Evolutionary conservation across 2,329 filamentous ascomycete genomes (phyloP).

Genomic region (Colletotrichum euphorbiae): DNA sequence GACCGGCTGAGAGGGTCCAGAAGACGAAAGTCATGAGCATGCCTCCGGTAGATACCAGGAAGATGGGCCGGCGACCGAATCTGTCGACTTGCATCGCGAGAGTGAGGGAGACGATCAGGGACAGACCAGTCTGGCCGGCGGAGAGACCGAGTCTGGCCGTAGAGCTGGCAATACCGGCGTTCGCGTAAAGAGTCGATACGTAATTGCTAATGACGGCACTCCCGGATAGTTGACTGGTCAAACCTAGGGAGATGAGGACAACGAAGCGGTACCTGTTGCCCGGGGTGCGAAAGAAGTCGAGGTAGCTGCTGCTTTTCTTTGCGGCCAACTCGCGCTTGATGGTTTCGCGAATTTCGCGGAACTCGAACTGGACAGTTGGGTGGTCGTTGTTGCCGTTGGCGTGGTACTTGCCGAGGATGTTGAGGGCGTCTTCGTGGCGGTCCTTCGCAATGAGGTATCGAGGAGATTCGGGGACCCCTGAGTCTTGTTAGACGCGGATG

Average conservation of each 20-base stretch:
- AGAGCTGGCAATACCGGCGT: slow-evolving; percentile 62
- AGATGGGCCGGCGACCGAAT: slow-evolving; percentile 67
- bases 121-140: slow-evolving; percentile 63
- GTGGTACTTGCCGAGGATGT: slow-evolving; percentile 50
- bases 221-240: slow-evolving; percentile 71
- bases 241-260: slow-evolving; percentile 64
- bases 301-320: slow-evolving; percentile 60
- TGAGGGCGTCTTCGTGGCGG: slow-evolving; percentile 49
- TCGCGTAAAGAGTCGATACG: slow-evolving; percentile 61
- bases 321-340: slow-evolving; percentile 63
- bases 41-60: slow-evolving; percentile 58
- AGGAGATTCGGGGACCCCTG: slow-evolving; percentile 56
- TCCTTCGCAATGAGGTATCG: slow-evolving; percentile 55
- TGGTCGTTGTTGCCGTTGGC: slow-evolving; percentile 51
- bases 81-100: slow-evolving; percentile 66
- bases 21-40: slow-evolving; percentile 62
- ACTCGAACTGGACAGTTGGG: slow-evolving; percentile 68
- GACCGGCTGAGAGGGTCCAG: slow-evolving; percentile 61
- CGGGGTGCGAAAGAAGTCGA: slow-evolving; percentile 65
- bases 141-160: slow-evolving; percentile 55
- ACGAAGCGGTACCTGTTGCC: slow-evolving; percentile 68
- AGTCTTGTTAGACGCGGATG: background rate
- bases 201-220: slow-evolving; percentile 72
- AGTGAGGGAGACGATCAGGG: slow-evolving; percentile 63
- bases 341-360: slow-evolving; percentile 69